phyloP scores from a whole-genome alignment of 2,329 filamentous ascomycete genomes.

The Paecilomyces variotii region DNA sequence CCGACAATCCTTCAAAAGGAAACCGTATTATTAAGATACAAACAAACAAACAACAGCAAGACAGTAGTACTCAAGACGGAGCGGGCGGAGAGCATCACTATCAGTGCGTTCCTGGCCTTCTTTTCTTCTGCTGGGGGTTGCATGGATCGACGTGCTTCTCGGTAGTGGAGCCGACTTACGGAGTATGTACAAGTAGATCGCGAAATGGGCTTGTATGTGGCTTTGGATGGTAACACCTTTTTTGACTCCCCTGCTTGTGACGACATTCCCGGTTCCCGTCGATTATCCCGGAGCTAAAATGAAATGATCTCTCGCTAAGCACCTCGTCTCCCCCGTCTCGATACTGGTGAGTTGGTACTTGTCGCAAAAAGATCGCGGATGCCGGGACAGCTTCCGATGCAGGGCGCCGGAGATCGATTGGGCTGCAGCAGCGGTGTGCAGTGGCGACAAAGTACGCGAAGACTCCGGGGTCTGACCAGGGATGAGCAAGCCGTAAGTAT shows the following conservation, averaged over 20 bases:
- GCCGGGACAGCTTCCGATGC: neutral
- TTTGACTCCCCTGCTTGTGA: neutral
- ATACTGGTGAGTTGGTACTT: neutral
- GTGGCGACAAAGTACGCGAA: neutral
- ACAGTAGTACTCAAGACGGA: neutral
- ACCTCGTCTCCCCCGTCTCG: neutral
- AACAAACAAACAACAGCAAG: neutral
- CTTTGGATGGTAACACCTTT: neutral
- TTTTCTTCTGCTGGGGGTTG: neutral
- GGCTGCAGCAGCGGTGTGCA: neutral
- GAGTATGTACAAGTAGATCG: neutral
- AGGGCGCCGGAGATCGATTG: neutral
- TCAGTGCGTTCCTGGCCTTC: neutral
- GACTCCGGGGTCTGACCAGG: neutral
- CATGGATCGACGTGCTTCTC: neutral
- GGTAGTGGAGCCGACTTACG: neutral
- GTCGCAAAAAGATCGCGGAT: neutral
- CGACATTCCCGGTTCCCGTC: neutral
- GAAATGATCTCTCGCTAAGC: neutral
- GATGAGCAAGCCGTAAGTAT: neutral
- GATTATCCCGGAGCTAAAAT: neutral
- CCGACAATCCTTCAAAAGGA: neutral
- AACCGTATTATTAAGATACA: neutral
- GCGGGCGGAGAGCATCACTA: neutral
- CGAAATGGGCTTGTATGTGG: neutral